Evolutionary conservation across 2,329 filamentous ascomycete genomes (phyloP), one percentile per base, ranked within the genome.

Genomic region (Phaeosphaeriaceae sp.): DNA sequence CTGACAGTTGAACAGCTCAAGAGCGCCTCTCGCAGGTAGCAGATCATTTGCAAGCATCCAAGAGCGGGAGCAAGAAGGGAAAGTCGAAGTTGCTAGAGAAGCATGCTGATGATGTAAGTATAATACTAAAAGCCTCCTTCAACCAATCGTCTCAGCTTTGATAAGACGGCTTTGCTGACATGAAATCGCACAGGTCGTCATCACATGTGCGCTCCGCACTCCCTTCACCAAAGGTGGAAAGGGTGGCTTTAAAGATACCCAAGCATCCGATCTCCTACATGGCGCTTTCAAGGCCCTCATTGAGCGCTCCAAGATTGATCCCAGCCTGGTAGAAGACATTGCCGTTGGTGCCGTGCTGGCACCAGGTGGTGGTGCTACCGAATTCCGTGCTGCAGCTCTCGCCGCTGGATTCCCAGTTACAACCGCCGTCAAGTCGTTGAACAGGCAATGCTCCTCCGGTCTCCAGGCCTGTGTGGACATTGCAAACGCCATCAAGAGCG

Each of bases 231-330:
- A 91, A 76, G 93, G 92, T 63, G 92, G 92, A 67, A 92, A 92
- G 77, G 94, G 94, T 62, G 88, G 86, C 41, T 94, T 99, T 83
- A 97, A 97, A 81, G 94, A 97, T 77, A 97, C 94, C 7, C 82
- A 85, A 46, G 90, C 89, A 6, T 84, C 91, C 33, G 93, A 97
- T 75, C 81, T 97, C 55, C 86, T 97, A 66, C 86, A 86, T 42
- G 91, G 90, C 63, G 87, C 91, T 38, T 87, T 97, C 76, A 88
- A 87, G 76, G 87, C 86, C 51, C 79, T 97, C 58, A 82, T 97
- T 70, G 81, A 89, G 48, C 89, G 91, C 65, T 97, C 92, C 61
- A 86, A 87, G 60, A 95, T 97, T 76, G 89, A 97, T 77, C 92
- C 94, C 17, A 79, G 79, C 30, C 82, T 94, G 29, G 91, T 99